Base-by-base conservation (phyloP, 495 filamentous ascomycete species). In the Schizothecium vesticola region DNA sequence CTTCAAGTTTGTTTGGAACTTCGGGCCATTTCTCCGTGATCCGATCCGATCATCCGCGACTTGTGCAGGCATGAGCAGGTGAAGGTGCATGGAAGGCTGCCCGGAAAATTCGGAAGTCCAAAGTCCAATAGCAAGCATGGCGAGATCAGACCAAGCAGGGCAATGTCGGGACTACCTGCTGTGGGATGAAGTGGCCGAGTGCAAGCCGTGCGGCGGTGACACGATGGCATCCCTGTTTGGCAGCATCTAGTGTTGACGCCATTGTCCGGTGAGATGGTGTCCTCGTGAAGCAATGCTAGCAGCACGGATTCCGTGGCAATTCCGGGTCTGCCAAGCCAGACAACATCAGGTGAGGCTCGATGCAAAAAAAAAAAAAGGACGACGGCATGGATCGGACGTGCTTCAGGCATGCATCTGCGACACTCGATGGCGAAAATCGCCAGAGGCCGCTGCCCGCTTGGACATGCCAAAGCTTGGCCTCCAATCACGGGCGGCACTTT, bases 311-410 rank as follows among this genome's bases (percentile, higher is more conserved):
- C 58, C 58, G 23, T 24, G 58, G 51, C 64, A 36, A 59, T 65
- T 51, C 43, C 43, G 43, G 43, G 43, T 51, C 43, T 51, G 43
- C 43, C 43, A 51, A 51, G 43, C 43, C 16, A n/a, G 31, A 36
- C 24, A 13, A 21, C 51, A 65, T 65, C 22, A 65, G 64, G 64
- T 56, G 64, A 65, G 64, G 55, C 51, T 66, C 33, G 65, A 66
- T 51, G 56, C 29, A 22, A 55, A 61, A 24, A 28, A 28, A 6
- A 28, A 28, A 28, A 51, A 51, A 51, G 43, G 43, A 51, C 43
- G 43, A 51, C 43, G 65, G 56, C 65, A 66, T 66, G 65, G 65
- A 66, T 60, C 65, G 65, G 65, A 66, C 36, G 29, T 66, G 65
- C 65, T 66, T 66, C 65, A 66, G 26, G 13, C 33, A 13, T 33